Evolutionary conservation across 305 asterid species (phyloP).

Genomic region (Caryopteris hybrid): DNA sequence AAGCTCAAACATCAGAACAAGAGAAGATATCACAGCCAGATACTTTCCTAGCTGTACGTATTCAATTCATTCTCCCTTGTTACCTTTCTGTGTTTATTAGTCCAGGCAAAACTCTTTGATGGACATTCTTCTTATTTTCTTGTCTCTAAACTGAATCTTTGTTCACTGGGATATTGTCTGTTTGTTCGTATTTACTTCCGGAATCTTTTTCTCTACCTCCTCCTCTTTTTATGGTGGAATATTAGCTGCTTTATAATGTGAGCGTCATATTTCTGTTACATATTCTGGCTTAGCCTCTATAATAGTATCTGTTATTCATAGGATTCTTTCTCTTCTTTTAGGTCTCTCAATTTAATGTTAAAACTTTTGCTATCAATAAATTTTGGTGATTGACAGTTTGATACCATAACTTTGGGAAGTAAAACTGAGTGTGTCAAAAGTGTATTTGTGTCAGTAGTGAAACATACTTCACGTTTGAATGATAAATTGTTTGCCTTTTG

Average conservation of each 20-base stretch:
- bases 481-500: no score
- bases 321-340: no score
- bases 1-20: neutral
- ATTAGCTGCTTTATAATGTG: neutral
- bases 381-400: neutral
- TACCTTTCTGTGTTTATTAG: neutral
- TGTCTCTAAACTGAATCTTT: neutral
- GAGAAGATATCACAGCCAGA: neutral
- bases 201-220: neutral
- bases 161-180: neutral
- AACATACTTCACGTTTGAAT: no score
- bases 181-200: neutral
- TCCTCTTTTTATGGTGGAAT: neutral
- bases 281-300: no score
- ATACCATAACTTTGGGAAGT: no score
- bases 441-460: no score
- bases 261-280: neutral
- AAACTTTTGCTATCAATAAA: neutral
- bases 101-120: neutral
- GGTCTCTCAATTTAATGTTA: no score
- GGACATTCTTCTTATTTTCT: neutral
- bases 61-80: no score
- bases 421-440: no score
- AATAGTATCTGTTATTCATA: no score
- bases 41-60: neutral